Conservation (phyloP, 768 basidiomycete genomes). For the Leccinum incarnatum region DNA sequence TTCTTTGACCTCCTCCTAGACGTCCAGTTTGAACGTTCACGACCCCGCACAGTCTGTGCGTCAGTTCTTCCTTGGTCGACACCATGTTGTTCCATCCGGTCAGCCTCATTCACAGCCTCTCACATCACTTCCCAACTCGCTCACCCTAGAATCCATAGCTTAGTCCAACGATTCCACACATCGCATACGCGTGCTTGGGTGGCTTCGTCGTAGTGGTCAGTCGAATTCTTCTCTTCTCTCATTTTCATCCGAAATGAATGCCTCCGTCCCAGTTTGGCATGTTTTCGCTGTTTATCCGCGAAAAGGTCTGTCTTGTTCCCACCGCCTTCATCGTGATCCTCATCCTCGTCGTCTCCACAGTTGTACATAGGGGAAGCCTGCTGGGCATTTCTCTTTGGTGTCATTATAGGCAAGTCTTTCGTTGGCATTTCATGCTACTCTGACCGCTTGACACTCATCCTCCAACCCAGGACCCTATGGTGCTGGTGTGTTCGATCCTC, state of each 20-base stretch:
- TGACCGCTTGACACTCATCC: slow-evolving; percentile 3
- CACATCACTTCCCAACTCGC: neutral
- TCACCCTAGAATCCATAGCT: slow-evolving; percentile 13
- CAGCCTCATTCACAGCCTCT: slow-evolving; percentile 18
- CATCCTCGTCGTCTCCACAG: slow-evolving; percentile 31
- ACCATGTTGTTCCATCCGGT: slow-evolving; percentile 53
- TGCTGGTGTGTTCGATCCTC: slow-evolving; percentile 77
- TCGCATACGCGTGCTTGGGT: slow-evolving; percentile 76
- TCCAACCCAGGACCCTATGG: slow-evolving; percentile 68
- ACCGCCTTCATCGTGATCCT: neutral
- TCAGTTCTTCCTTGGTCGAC: slow-evolving; percentile 14
- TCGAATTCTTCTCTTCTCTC: slow-evolving; percentile 7
- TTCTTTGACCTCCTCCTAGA: neutral
- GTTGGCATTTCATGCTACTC: neutral
- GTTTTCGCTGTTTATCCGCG: slow-evolving; percentile 90
- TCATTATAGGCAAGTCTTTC: slow-evolving; percentile 68
- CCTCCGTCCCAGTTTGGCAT: slow-evolving; percentile 71
- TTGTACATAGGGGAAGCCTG: slow-evolving; percentile 96
- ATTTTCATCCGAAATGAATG: neutral
- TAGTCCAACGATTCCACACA: slow-evolving; percentile 65
- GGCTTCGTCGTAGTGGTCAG: slow-evolving; percentile 77
- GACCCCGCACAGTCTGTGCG: slow-evolving; percentile 3
- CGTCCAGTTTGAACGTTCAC: neutral
- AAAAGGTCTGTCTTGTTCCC: slow-evolving; percentile 51
- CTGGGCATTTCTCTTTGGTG: slow-evolving; percentile 91